Percentiles rank a stretch among this genome's conserved stretches.
Evolutionary conservation across 2,329 filamentous ascomycete genomes (phyloP).

Genomic region (Dactylellina leptospora): DNA sequence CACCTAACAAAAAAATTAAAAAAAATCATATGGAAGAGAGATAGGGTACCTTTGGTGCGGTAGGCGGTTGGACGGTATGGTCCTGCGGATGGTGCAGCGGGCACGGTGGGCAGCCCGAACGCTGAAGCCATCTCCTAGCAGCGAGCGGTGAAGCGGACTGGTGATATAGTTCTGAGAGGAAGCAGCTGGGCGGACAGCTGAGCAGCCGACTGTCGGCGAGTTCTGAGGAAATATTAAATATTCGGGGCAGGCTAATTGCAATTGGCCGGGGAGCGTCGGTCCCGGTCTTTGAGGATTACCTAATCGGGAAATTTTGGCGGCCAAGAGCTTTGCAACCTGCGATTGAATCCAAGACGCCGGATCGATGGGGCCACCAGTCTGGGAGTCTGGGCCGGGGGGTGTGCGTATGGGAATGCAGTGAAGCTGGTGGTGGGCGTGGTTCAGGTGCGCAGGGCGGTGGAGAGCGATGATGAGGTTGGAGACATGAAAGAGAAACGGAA

Average conservation of each 20-base stretch:
- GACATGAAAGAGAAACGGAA: not conserved
- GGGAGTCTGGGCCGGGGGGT: not conserved
- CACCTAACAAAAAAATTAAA: not conserved
- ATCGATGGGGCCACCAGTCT: conserved; percentile 8
- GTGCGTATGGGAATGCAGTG: not conserved
- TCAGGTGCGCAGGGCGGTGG: not conserved
- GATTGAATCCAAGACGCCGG: conserved; percentile 3
- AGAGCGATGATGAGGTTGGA: not conserved
- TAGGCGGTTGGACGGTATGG: conserved; percentile 38
- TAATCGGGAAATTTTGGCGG: conserved; percentile 29
- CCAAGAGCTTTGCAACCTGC: conserved; percentile 27
- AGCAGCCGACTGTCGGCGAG: not conserved
- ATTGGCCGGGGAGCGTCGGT: not conserved
- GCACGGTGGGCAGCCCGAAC: conserved; percentile 11
- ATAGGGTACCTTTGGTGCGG: conserved; percentile 34
- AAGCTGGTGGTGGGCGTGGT: not conserved
- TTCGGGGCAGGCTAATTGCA: not conserved
- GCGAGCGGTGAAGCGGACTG: not conserved
- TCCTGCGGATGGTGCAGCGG: not conserved
- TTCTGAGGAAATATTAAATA: not conserved
- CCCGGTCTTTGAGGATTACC: conserved; percentile 14
- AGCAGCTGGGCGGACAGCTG: too few relatives aligned
- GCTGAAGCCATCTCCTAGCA: conserved; percentile 11
- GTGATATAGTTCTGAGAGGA: not conserved
- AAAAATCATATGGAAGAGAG: not conserved